phyloP scores from a whole-genome alignment of 1,284 basidiomycete species.

The Ganoderma sinense region DNA sequence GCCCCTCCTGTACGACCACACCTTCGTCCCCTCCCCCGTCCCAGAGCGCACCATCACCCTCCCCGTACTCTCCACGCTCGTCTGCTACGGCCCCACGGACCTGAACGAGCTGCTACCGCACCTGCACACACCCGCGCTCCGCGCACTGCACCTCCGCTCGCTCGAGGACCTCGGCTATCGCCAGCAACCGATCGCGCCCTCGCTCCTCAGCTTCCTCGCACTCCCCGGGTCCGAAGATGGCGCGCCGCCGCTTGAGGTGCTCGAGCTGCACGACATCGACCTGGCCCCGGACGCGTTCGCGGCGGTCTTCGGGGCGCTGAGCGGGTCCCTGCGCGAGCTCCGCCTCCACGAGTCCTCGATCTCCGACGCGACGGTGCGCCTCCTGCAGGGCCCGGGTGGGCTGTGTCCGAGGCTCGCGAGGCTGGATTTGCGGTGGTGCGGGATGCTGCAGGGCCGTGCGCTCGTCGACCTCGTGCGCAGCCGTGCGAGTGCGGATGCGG shows the following conservation, averaged over 20 bases:
- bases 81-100: constrained; percentile 50
- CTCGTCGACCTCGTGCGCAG: constrained; percentile 58
- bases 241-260: constrained; percentile 51
- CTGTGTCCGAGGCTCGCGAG: constrained; percentile 56
- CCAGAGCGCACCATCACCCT: constrained; percentile 45
- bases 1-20: constrained; percentile 43
- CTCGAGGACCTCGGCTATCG: constrained; percentile 48
- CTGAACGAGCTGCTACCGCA: constrained; percentile 53
- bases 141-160: constrained; percentile 54
- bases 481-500: constrained; percentile 22
- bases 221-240: no score
- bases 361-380: constrained; percentile 53
- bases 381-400: constrained; percentile 49
- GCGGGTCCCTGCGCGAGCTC: constrained; percentile 52
- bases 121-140: constrained; percentile 52
- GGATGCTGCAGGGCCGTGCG: constrained; percentile 57
- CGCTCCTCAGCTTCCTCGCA: constrained; percentile 51
- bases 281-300: constrained; percentile 52
- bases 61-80: constrained; percentile 48
- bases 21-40: constrained; percentile 40
- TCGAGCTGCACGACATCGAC: constrained; percentile 67
- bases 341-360: constrained; percentile 69
- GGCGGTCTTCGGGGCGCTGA: constrained; percentile 47
- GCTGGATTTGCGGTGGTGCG: constrained; percentile 70
- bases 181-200: constrained; percentile 47